A percentile compares a stretch with the other conserved stretches of the same genome.
Evolutionary conservation across 306 rosid genomes (phyloP).

Genomic region (Oemleria cerasiformis): DNA sequence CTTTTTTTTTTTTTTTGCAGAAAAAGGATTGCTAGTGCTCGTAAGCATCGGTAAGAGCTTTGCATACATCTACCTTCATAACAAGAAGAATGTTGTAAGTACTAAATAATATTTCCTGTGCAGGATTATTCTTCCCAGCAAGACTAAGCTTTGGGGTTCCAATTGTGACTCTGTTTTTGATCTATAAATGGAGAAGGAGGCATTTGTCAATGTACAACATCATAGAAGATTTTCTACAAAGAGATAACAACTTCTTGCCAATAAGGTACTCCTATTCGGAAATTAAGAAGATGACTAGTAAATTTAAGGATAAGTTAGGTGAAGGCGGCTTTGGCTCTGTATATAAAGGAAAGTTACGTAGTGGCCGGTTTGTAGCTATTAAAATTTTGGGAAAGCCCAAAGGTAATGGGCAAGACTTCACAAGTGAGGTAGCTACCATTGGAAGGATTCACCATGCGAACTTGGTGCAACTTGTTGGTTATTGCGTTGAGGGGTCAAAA

Average conservation of each 20-base stretch:
- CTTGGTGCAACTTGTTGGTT: background rate
- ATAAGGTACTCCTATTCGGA: background rate
- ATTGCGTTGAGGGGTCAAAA: slow-evolving; percentile 19
- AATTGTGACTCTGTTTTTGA: background rate
- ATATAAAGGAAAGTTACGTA: background rate
- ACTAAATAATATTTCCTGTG: background rate
- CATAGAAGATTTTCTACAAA: background rate
- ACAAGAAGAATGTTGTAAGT: background rate
- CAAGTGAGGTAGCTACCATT: background rate
- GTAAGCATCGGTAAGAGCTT: background rate
- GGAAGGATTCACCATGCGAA: slow-evolving; percentile 8
- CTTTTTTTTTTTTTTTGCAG: background rate
- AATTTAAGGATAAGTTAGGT: background rate
- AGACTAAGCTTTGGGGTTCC: background rate
- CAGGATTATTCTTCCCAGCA: background rate
- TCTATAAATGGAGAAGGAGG: background rate
- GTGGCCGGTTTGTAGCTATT: background rate
- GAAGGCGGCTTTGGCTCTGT: background rate
- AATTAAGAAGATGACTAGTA: background rate
- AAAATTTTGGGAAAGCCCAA: background rate
- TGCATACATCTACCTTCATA: background rate
- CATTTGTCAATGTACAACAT: background rate
- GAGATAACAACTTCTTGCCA: background rate
- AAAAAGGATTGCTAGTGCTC: background rate
- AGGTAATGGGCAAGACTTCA: background rate